Evolutionary conservation across 164 flowering plant genomes (phyloP), one percentile per base, ranked within the genome.

Genomic region (Magnolia changhungtana): DNA sequence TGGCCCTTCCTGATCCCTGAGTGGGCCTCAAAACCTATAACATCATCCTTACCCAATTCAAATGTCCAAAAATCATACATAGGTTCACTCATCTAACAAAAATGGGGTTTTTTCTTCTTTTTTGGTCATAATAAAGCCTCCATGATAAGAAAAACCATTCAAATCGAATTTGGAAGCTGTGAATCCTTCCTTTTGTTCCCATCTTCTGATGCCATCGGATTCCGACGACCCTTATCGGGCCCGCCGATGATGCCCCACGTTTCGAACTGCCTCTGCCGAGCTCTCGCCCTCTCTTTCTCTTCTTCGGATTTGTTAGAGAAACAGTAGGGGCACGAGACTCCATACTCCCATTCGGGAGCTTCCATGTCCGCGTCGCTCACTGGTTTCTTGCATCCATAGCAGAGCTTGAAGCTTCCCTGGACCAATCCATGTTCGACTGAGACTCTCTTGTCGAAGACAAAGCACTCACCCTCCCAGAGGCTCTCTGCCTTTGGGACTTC

Each of bases 381-480:
- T 0, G 96, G 98, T 75, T 95, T 83, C 86, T 95, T 95, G 82
- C 98, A 96, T 24, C 99, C 99, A 81, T 94, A 93, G 84, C 98
- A 96, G 23, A 96, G 97, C 78, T 90, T 91, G 86, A 86, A 89
- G 21, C 81, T 90, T 74, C 98, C 98, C 68, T 83, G 95, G n/a
- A 61, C 87, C 81, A 95, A 78, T 21, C 99, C 97, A 74, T 93
- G 99, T 55, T 91, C 94, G 7, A 95, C 99, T 0, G 99, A 90
- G 70, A 93, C 98, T 76, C 98, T 85, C 76, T 93, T 95, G 85
- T 95, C 98, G 80, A 95, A 95, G 71, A 95, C 99, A 85, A 93
- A 95, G 83, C 99, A 95, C 75, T 93, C 98, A 0, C 99, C 99
- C 75, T 91, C 97, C 99, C 99, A 92, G 0, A 93, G 90, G 81